Conservation (phyloP, 768 basidiomycete genomes). For the Cubamyces sp. region DNA sequence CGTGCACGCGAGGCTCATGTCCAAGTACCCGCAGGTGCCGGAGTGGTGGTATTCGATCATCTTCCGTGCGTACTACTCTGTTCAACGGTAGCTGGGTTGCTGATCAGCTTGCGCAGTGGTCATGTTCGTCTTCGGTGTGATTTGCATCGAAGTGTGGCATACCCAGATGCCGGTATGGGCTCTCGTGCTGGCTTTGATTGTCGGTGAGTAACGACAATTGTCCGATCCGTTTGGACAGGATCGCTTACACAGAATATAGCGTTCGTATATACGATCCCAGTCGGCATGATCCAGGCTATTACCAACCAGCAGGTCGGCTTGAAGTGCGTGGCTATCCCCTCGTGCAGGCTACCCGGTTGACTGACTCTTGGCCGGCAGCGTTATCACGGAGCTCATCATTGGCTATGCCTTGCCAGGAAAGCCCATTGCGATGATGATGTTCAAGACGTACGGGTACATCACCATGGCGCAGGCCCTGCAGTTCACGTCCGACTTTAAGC, state of each 20-base stretch:
- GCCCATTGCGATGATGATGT: constrained; percentile 84
- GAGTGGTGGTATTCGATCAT: constrained; percentile 84
- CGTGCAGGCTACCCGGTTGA: neutral
- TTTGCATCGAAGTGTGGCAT: constrained; percentile 74
- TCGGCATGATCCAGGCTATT: constrained; percentile 68
- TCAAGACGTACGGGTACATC: constrained; percentile 83
- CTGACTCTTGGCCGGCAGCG: constrained; percentile 40
- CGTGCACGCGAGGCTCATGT: constrained; percentile 84
- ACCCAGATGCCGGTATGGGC: constrained; percentile 74
- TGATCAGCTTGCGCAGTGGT: constrained; percentile 37
- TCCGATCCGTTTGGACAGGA: neutral
- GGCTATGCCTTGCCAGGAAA: constrained; percentile 80
- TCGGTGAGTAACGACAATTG: constrained; percentile 42
- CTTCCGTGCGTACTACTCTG: constrained; percentile 42
- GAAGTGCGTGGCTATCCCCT: constrained; percentile 37
- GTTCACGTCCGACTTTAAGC: constrained; percentile 79
- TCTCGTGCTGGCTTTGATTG: constrained; percentile 71
- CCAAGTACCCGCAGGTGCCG: constrained; percentile 73
- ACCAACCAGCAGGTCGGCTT: constrained; percentile 80
- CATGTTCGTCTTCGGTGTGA: constrained; percentile 71
- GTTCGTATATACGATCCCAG: constrained; percentile 52
- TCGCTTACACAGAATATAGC: constrained; percentile 24
- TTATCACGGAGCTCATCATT: constrained; percentile 81
- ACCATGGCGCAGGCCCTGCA: constrained; percentile 68
- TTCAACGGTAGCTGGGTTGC: neutral